These are phyloP conservation scores for Penicillium decumbens DNA, from an alignment of 2,329 filamentous ascomycete genomes.

Conservation along the genomic window DNA sequence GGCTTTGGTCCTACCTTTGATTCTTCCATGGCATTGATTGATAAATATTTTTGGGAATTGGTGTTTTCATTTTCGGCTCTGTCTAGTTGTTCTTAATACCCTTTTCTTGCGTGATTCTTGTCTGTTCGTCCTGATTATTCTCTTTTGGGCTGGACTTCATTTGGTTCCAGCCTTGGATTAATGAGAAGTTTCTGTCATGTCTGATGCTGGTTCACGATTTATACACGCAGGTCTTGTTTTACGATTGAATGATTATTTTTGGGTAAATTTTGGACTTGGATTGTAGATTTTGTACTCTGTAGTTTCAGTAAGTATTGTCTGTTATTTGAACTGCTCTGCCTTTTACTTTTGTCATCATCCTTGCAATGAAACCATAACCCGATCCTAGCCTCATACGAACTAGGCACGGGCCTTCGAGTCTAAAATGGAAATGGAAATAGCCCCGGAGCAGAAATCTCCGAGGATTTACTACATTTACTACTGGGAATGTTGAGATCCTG, in stretches of 20 bases:
- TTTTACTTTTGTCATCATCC: conserved; percentile 1
- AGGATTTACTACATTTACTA: no score
- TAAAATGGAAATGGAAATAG: no score
- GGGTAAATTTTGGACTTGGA: background rate
- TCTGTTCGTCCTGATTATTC: background rate
- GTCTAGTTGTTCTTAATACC: conserved; percentile 8
- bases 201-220: conserved; percentile 14
- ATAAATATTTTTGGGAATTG: conserved; percentile 1
- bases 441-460: no score
- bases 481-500: no score
- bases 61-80: conserved; percentile 2
- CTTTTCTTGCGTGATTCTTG: background rate
- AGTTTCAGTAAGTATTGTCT: no score
- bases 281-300: background rate
- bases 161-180: conserved; percentile 6
- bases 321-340: background rate
- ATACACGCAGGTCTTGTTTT: conserved; percentile 5
- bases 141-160: conserved; percentile 3
- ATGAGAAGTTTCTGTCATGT: conserved; percentile 8
- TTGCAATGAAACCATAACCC: no score
- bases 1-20: background rate
- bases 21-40: conserved; percentile 4
- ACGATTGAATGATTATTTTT: conserved; percentile 7
- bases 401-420: no score
- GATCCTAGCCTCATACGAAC: no score